These are phyloP conservation scores for Ceratocystis papillata DNA, from an alignment of 2,329 filamentous ascomycete genomes.

Conservation along the genomic window DNA sequence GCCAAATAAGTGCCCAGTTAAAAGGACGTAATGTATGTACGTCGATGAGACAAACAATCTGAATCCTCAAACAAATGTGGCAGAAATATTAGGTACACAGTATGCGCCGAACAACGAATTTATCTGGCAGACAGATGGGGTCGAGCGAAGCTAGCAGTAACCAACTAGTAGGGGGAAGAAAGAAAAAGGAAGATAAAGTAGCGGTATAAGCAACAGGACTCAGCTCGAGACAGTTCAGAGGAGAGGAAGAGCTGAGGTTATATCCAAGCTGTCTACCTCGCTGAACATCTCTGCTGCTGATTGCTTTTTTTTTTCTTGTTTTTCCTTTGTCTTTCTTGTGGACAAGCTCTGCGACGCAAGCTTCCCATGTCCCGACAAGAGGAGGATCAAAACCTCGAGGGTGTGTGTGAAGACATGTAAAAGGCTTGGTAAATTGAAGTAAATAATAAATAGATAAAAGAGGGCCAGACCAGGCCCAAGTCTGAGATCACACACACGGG, in stretches of 20 bases:
- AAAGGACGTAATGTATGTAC: slow-evolving; percentile 1
- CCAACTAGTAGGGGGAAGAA: neutral
- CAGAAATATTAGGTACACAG: neutral
- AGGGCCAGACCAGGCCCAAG: neutral
- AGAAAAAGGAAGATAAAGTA: neutral
- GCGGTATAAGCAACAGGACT: too few species aligned
- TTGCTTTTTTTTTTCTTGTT: neutral
- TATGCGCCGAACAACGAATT: neutral
- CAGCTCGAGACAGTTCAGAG: neutral
- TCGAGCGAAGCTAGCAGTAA: neutral
- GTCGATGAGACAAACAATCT: slow-evolving; percentile 14
- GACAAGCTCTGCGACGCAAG: slow-evolving; percentile 6
- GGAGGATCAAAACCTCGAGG: slow-evolving; percentile 5
- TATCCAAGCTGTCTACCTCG: neutral
- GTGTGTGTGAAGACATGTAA: neutral
- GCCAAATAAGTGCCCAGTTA: slow-evolving; percentile 1
- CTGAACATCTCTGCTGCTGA: neutral
- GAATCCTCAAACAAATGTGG: slow-evolving; percentile 8
- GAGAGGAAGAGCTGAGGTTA: neutral
- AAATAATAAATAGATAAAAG: too few species aligned
- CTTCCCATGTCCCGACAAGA: slow-evolving; percentile 5
- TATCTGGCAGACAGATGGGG: neutral
- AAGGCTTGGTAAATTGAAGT: slow-evolving; percentile 6
- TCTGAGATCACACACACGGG: neutral
- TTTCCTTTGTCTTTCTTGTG: neutral